phyloP scores from a whole-genome alignment of 164 flowering plant genomes.

The Paratinospora sagittata region DNA sequence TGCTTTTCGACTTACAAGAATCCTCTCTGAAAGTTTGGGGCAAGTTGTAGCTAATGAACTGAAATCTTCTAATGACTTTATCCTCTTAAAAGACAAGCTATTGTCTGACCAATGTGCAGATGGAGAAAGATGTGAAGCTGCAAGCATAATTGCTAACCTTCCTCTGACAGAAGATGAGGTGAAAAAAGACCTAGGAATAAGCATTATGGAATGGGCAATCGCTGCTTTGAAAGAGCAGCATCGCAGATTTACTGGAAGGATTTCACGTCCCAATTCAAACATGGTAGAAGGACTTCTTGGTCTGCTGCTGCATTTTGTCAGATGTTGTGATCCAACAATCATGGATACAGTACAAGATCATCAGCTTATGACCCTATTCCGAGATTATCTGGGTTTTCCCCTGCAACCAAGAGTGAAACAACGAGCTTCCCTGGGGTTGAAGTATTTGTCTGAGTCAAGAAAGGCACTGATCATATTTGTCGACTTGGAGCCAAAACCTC shows the following conservation, averaged over 20 bases:
- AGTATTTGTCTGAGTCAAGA: constrained; percentile 42
- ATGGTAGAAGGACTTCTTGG: constrained; percentile 58
- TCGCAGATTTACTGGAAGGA: constrained; percentile 19
- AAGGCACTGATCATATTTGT: constrained; percentile 11
- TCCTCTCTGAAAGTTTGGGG: constrained; percentile 41
- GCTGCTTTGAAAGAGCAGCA: constrained; percentile 30
- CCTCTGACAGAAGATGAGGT: constrained; percentile 43
- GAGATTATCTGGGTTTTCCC: constrained; percentile 28
- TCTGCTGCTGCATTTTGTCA: constrained; percentile 40
- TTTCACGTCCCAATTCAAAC: constrained; percentile 21
- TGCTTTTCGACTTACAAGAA: constrained; percentile 36
- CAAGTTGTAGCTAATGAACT: constrained; percentile 34
- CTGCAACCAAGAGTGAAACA: constrained; percentile 40
- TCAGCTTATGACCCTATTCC: constrained; percentile 31
- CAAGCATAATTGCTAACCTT: constrained; percentile 50
- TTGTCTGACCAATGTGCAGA: constrained; percentile 23
- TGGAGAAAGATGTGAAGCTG: constrained; percentile 44
- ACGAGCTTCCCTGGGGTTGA: constrained; percentile 45
- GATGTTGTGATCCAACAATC: constrained; percentile 28
- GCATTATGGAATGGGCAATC: constrained; percentile 36
- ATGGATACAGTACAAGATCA: constrained; percentile 30
- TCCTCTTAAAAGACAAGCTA: constrained; percentile 34
- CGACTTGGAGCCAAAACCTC: constrained; percentile 30
- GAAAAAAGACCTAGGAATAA: constrained; percentile 31
- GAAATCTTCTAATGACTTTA: constrained; percentile 28